Evolutionary conservation across 2,329 filamentous ascomycete genomes (phyloP).

Genomic region (Parafenestella ontariensis): DNA sequence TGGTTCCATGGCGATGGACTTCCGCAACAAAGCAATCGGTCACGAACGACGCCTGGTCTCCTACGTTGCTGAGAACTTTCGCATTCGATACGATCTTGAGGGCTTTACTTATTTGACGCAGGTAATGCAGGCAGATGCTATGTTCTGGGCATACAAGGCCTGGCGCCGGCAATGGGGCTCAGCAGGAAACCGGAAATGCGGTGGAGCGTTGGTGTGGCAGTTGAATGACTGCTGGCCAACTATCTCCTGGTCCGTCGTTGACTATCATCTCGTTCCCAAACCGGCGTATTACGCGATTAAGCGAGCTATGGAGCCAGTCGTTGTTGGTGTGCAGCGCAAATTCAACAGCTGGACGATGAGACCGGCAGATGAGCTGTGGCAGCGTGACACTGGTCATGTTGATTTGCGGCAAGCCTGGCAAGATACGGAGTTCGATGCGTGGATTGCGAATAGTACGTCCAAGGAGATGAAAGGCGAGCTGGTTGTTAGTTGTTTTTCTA

Average conservation of each 20-base stretch:
- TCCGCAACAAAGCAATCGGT: constrained; percentile 93
- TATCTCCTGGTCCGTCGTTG: constrained; percentile 78
- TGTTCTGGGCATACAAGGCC: constrained; percentile 66
- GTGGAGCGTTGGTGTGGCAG: constrained; percentile 81
- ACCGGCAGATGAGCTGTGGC: constrained; percentile 47
- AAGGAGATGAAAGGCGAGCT: constrained; percentile 54
- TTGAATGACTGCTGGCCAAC: constrained; percentile 88
- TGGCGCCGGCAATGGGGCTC: constrained; percentile 82
- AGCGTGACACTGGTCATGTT: constrained; percentile 37
- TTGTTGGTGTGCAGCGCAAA: constrained; percentile 64
- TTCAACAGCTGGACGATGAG: constrained; percentile 55
- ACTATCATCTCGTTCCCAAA: constrained; percentile 80
- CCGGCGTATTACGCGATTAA: constrained; percentile 78
- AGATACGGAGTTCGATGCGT: constrained; percentile 57
- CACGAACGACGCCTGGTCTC: constrained; percentile 85
- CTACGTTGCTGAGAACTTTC: constrained; percentile 89
- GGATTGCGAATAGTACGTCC: constrained; percentile 60
- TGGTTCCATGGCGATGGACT: constrained; percentile 89
- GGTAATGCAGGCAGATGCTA: constrained; percentile 65
- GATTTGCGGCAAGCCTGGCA: constrained; percentile 29
- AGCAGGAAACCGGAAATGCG: constrained; percentile 66
- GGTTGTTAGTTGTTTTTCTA: constrained; percentile 60
- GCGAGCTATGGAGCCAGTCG: constrained; percentile 57
- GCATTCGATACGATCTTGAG: constrained; percentile 59
- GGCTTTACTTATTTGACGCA: constrained; percentile 64